Base-by-base conservation (phyloP, 2,329 filamentous ascomycete genomes). In the Claviceps lovelessii region DNA sequence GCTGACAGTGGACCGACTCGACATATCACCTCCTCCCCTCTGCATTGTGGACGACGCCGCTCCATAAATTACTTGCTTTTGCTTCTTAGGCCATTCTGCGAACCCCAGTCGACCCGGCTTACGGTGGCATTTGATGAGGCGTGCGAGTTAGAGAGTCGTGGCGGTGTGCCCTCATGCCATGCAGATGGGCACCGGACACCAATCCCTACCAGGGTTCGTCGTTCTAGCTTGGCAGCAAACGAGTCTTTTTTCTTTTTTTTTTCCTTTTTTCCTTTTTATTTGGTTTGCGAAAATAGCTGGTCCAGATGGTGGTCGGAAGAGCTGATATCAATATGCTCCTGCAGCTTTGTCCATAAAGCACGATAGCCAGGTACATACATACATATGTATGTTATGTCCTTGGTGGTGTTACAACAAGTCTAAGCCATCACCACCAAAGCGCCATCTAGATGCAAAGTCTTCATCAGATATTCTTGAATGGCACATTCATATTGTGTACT, bases 141-240 rank as follows among this genome's bases (percentile, higher is more conserved):
- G 49, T 51, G 44, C 28, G 41, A 31, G n/a, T 5, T 31, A 31
- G 5, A 9, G 15, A 17, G 49, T n/a, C 44, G 29, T 55, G 44
- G 54, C 54, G 54, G 54, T 55, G 54, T 55, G 54, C 15, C 49
- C 31, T 55, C 42, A 49, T 29, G 41, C 54, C 49, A 55, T 55
- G 54, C 49, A 46, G 28, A 42, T 33, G n/a, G n/a, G 37, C 37
- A 17, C 37, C 5, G 17, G 37, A 41, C 37, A 52, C 37, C 44
- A 13, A 51, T 48, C 15, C 23, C 45, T 48, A 37, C 49, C 51
- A 49, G 54, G 54, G 13, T 52, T 47, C 15, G 5, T 7, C 3
- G 10, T 19, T 51, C 35, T 35, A 44, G 48, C 42, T 37, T 6
- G 10, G 37, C n/a, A 8, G 42, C 19, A 23, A 48, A n/a, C 15